Evolutionary conservation across 495 filamentous ascomycete genomes (phyloP).

Genomic region (Xylaria telfairii): DNA sequence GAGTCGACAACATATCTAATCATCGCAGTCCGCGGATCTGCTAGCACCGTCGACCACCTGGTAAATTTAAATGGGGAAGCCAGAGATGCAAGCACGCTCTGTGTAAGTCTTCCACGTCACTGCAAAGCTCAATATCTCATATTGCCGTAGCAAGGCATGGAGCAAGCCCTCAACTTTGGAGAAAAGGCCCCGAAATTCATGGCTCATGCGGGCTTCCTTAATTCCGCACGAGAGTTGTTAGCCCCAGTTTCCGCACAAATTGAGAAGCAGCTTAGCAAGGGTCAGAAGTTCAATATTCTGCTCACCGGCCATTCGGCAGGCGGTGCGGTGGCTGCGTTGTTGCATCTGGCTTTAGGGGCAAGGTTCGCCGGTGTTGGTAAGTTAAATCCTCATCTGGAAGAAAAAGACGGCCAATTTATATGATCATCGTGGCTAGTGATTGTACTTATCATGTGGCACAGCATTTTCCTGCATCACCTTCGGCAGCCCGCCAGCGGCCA

Average conservation of each 20-base stretch:
- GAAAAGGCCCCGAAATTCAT: neutral
- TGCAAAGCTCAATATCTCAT: neutral
- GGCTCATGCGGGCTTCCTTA: neutral
- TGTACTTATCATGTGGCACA: neutral
- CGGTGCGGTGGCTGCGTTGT: neutral
- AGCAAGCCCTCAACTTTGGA: neutral
- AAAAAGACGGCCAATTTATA: neutral
- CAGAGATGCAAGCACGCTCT: neutral
- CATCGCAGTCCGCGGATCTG: slow-evolving; percentile 2
- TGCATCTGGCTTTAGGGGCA: neutral
- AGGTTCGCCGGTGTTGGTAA: neutral
- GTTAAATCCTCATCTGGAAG: neutral
- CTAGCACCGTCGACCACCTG: neutral
- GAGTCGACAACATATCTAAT: neutral
- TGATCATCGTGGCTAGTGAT: neutral
- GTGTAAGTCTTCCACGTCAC: neutral
- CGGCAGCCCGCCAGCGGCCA: neutral
- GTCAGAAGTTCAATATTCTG: neutral
- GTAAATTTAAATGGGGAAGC: neutral
- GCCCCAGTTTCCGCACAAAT: neutral
- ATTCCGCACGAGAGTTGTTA: neutral
- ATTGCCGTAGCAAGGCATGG: neutral
- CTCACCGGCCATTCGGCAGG: neutral
- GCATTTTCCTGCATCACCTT: slow-evolving; percentile 4
- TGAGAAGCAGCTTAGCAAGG: neutral